These are phyloP conservation scores for Potentilla sterilis DNA, from an alignment of 306 rosid genomes.

Conservation along the genomic window DNA sequence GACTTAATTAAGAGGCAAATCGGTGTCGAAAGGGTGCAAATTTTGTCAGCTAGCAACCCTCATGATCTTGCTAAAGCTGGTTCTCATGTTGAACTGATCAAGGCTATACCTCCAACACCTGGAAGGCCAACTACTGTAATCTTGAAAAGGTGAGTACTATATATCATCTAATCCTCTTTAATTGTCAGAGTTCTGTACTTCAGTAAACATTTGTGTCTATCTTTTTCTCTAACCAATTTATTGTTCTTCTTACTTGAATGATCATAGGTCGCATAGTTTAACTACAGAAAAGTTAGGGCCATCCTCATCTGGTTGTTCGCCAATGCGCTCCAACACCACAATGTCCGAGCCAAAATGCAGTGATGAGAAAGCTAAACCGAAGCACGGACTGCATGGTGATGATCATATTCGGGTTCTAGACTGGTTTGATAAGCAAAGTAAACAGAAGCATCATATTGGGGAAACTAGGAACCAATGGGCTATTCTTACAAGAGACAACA, in stretches of 20 bases:
- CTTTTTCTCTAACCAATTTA: background rate
- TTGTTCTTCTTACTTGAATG: background rate
- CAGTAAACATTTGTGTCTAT: background rate
- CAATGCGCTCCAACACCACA: background rate
- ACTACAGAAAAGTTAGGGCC: background rate
- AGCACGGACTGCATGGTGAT: too few relatives aligned
- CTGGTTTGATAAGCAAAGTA: background rate
- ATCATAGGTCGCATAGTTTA: background rate
- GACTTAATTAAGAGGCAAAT: conserved; percentile 46
- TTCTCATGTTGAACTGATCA: background rate
- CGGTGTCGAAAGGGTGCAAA: background rate
- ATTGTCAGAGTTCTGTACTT: background rate
- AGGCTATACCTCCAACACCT: background rate
- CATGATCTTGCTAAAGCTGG: background rate
- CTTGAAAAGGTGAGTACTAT: background rate
- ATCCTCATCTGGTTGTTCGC: background rate
- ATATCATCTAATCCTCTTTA: too few relatives aligned
- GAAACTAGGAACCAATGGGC: background rate
- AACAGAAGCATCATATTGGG: background rate
- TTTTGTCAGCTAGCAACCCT: background rate
- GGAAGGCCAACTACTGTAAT: background rate
- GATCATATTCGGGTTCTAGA: background rate
- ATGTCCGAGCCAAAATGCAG: too few relatives aligned
- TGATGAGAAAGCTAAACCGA: too few relatives aligned
- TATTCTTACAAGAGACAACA: too few relatives aligned